Evolutionary conservation across 2,329 filamentous ascomycete genomes (phyloP), one percentile per base, ranked within the genome.

Genomic region (Sporothrix protearum): DNA sequence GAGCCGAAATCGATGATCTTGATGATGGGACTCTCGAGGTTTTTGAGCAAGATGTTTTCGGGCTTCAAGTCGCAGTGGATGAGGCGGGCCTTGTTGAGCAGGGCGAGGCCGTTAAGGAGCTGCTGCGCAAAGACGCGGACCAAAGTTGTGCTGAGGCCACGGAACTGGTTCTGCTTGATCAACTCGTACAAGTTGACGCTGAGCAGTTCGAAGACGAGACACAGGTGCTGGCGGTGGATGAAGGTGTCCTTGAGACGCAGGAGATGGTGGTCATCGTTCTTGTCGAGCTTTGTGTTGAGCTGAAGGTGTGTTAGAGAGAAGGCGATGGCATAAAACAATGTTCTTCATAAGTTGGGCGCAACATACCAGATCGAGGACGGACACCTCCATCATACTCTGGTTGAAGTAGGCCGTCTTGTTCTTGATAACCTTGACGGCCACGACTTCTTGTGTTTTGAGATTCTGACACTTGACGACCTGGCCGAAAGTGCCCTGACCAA

Each of bases 381-480:
- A 99, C 42, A 99, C 96, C 80, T 99, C 96, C 96, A 99, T 99
- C 96, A 99, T 99, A 81, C 96, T 98, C 81, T 99, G 96, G 79
- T 99, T 99, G 84, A 99, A 99, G 81, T 99, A 99, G 49, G 96
- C 96, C 1, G 96, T 99, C 77, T 95, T 91, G 81, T 99, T 99
- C 83, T 99, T 99, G 83, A 99, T 96, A 70, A 99, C 96, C 83
- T 99, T 99, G 76, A 99, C 96, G 3, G 96, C 96, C 59, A 99
- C 96, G 51, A 99, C 96, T 82, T 99, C 96, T 80, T 97, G 94
- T 0, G 96, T 98, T 83, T 97, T 97, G 77, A 99, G 82, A 77
- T 99, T 99, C 81, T 99, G 96, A 79, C 96, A 99, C 81, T 99
- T 99, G 73, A 99, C 96, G 42, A 99, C 96, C 82, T 99, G 96